Conservation (phyloP, 2,329 filamentous ascomycete species). For the Aspergillus ustus region DNA sequence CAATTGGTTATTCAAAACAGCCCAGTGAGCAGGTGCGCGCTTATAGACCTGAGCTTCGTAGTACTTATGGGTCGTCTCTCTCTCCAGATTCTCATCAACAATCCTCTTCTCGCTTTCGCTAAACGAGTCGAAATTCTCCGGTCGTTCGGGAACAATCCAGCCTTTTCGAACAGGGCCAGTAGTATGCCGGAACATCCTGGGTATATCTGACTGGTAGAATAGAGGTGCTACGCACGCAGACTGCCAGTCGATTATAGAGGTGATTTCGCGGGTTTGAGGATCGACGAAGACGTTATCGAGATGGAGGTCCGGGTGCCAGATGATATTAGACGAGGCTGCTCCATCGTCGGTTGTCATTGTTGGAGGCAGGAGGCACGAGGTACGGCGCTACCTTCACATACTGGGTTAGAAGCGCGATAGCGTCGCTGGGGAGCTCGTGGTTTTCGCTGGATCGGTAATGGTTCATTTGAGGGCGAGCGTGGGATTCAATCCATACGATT, state of each 20-base stretch:
- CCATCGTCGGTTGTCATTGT: constrained; percentile 12
- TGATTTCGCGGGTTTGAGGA: constrained; percentile 29
- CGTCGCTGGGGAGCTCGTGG: constrained; percentile 29
- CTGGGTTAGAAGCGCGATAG: constrained; percentile 28
- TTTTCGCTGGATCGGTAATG: constrained; percentile 27
- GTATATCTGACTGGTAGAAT: constrained; percentile 36
- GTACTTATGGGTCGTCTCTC: constrained; percentile 40
- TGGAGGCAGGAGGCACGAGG: constrained; percentile 28
- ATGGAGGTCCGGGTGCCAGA: constrained; percentile 25
- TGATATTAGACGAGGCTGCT: constrained; percentile 21
- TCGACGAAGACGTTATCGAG: constrained; percentile 30
- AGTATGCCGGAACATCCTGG: constrained; percentile 35
- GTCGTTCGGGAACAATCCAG: constrained; percentile 35
- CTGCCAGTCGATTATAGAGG: constrained; percentile 34
- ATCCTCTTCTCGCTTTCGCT: constrained; percentile 30
- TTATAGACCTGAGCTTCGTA: constrained; percentile 39
- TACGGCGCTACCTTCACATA: constrained; percentile 31
- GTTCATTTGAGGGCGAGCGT: constrained; percentile 33
- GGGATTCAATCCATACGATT: constrained; percentile 28
- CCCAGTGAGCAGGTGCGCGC: constrained; percentile 35
- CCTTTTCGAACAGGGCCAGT: constrained; percentile 34
- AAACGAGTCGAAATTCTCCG: constrained; percentile 33
- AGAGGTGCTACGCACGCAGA: constrained; percentile 28
- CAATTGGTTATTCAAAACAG: constrained; percentile 30
- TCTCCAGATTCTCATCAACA: constrained; percentile 37